Evolutionary conservation across 2,329 filamentous ascomycete species (phyloP).

Genomic region (Rasamsonia emersonii): DNA sequence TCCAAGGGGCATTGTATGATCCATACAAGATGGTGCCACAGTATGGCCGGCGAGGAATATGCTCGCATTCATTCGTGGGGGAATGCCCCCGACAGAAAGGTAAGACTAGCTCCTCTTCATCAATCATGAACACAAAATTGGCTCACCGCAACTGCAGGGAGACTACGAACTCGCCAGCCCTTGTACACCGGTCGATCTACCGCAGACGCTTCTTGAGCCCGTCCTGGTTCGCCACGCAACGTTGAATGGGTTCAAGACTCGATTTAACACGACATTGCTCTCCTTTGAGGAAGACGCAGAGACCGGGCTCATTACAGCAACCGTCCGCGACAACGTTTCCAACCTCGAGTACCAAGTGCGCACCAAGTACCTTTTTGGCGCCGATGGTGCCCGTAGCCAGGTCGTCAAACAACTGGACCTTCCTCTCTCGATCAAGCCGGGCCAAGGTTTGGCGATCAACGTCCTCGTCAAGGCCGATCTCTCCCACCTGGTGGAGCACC

Average conservation of each 20-base stretch:
- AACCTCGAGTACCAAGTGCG: conserved; percentile 37
- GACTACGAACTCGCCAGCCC: conserved; percentile 37
- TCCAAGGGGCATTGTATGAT: conserved; percentile 36
- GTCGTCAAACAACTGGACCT: conserved; percentile 41
- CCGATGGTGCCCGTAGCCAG: conserved; percentile 45
- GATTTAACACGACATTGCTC: conserved; percentile 36
- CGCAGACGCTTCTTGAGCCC: conserved; percentile 43
- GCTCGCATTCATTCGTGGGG: conserved; percentile 46
- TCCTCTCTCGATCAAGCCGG: conserved; percentile 37
- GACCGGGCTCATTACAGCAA: conserved; percentile 18
- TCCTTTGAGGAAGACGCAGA: conserved; percentile 21
- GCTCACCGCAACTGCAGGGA: conserved; percentile 29
- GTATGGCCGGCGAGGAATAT: conserved; percentile 47
- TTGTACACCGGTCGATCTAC: conserved; percentile 36
- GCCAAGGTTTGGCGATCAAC: conserved; percentile 36
- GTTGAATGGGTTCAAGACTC: conserved; percentile 41
- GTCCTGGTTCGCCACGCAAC: conserved; percentile 37
- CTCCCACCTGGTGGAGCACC: conserved; percentile 24
- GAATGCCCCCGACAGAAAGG: conserved; percentile 37
- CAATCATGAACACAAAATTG: too few species aligned
- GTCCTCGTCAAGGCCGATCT: conserved; percentile 31
- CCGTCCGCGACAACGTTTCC: conserved; percentile 30
- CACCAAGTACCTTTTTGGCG: conserved; percentile 52
- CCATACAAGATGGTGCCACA: conserved; percentile 43
- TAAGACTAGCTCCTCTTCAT: not conserved